These are phyloP conservation scores for Pseudocercospora musae DNA, from an alignment of 2,329 filamentous ascomycete species.

Conservation along the genomic window DNA sequence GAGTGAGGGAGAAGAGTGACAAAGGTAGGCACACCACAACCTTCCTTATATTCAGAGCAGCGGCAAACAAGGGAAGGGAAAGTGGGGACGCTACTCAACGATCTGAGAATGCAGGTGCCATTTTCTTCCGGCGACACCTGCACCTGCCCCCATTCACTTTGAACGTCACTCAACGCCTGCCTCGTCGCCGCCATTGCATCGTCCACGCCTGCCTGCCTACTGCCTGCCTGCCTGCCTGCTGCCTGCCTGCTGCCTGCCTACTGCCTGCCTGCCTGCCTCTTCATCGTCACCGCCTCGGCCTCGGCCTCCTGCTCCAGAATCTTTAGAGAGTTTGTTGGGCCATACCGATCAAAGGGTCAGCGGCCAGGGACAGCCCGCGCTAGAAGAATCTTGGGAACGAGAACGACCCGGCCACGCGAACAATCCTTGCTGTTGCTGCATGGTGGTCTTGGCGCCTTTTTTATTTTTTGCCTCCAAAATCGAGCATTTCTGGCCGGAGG, in stretches of 20 bases:
- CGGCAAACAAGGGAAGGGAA: slow-evolving; percentile 4
- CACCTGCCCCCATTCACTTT: neutral
- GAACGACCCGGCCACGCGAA: neutral
- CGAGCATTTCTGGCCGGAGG: neutral
- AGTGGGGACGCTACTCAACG: neutral
- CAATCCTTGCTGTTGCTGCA: neutral
- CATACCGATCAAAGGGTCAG: neutral
- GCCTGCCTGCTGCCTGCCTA: no score
- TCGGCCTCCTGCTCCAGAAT: neutral
- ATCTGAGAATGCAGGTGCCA: neutral
- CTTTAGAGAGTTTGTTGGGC: neutral
- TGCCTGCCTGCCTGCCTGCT: no score
- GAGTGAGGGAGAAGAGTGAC: slow-evolving; percentile 5
- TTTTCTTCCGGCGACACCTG: neutral
- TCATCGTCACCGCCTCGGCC: neutral
- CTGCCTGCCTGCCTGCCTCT: neutral
- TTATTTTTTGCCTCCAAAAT: neutral
- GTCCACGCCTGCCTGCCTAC: no score
- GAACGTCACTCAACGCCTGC: neutral
- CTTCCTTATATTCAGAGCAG: neutral
- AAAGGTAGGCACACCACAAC: neutral
- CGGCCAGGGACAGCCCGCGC: no score
- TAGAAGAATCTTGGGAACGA: neutral
- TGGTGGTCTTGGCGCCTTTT: neutral
- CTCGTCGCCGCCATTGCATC: neutral